These are phyloP conservation scores for Phytopythium delawarense DNA, from an alignment of 352 stramenopile genomes.

Conservation along the genomic window DNA sequence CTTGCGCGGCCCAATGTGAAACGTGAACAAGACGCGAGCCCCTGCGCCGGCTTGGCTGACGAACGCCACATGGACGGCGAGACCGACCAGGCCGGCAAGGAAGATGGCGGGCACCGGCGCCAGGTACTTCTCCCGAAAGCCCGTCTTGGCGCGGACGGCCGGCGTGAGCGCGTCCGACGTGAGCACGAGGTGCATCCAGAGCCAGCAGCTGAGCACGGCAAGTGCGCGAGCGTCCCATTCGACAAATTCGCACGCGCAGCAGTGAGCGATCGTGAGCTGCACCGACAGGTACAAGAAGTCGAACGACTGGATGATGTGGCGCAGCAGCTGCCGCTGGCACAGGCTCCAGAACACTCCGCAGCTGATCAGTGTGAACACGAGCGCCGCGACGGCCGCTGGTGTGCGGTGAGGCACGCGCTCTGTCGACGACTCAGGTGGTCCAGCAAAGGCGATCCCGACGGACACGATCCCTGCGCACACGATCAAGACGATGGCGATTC, in stretches of 20 bases:
- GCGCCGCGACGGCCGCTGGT: background rate
- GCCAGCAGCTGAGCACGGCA: constrained; percentile 11
- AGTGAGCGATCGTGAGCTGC: constrained; percentile 23
- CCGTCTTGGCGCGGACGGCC: constrained; percentile 6
- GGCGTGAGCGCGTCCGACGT: constrained; percentile 6
- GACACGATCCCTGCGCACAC: background rate
- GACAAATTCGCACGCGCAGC: constrained; percentile 27
- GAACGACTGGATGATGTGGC: constrained; percentile 29
- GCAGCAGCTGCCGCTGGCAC: constrained; percentile 23
- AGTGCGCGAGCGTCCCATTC: constrained; percentile 18
- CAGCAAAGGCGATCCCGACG: background rate
- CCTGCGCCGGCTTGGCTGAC: background rate
- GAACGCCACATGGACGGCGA: background rate
- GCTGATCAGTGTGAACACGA: background rate
- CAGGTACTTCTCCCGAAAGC: background rate
- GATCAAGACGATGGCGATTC: background rate
- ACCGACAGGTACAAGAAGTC: constrained; percentile 35
- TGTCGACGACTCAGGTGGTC: background rate
- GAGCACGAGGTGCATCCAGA: constrained; percentile 8
- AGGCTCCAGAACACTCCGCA: constrained; percentile 5
- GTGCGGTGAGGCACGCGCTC: background rate
- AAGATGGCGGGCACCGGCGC: constrained; percentile 7
- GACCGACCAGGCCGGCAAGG: background rate
- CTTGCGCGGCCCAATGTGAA: background rate
- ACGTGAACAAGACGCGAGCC: background rate